Conservation (phyloP, 805 yeast genomes). For the Maudiozyma bulderi region DNA sequence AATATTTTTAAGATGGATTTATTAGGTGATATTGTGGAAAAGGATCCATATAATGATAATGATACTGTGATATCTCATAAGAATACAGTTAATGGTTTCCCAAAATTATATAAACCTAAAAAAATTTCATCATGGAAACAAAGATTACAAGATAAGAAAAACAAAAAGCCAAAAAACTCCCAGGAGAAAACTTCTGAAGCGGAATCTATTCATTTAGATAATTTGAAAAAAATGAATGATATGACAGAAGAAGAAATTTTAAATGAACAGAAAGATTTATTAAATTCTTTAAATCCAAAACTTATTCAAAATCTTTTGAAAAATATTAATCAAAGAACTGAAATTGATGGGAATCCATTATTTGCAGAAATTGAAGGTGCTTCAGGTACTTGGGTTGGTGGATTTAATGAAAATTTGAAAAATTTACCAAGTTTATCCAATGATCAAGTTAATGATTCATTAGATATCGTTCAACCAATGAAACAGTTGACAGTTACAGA, state of each 20-base stretch:
- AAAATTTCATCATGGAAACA: conserved; percentile 45
- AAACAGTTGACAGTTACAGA: too few relatives aligned
- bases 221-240: conserved; percentile 46
- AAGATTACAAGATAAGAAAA: conserved; percentile 32
- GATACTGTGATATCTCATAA: conserved; percentile 2
- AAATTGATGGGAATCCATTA: conserved; percentile 31
- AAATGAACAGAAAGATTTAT: conserved; percentile 54
- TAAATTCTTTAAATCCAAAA: conserved; percentile 59
- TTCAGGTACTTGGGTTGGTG: conserved; percentile 31
- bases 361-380: conserved; percentile 30
- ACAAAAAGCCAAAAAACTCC: too few relatives aligned
- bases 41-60: conserved; percentile 29
- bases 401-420: conserved; percentile 13
- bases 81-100: conserved; percentile 21
- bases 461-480: conserved; percentile 10
- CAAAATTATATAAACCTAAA: conserved; percentile 26
- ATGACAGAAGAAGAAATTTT: conserved; percentile 62
- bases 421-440: conserved; percentile 21
- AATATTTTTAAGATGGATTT: conserved; percentile 41
- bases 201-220: conserved; percentile 70
- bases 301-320: conserved; percentile 49
- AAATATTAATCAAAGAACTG: conserved; percentile 42
- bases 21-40: conserved; percentile 66
- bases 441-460: conserved; percentile 22
- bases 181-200: conserved; percentile 38